Evolutionary conservation across 2,329 filamentous ascomycete species (phyloP), one percentile per base, ranked within the genome.

Genomic region (Rutstroemia sp.): DNA sequence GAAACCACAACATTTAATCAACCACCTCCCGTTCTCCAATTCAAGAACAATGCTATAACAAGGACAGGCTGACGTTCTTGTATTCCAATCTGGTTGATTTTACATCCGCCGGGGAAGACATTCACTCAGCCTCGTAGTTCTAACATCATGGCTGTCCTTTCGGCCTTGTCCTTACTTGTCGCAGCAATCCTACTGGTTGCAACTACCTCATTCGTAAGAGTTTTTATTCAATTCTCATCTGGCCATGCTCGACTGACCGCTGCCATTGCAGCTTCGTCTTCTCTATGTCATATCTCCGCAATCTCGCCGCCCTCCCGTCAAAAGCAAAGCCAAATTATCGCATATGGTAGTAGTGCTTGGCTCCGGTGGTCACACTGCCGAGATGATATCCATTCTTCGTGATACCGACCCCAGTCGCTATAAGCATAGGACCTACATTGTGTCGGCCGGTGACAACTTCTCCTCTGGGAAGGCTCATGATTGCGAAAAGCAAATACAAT

Each of bases 301-400:
- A 8, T 42, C 59, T n/a, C 57, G 49, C 5, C 57, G 56, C 3
- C 52, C 17, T 21, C n/a, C 52, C 41, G 49, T 58, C 37, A 54
- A 54, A 23, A 52, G 60, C n/a, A 69, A 67, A 53, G 67, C 67
- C 19, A 51, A 66, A 4, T 73, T 75, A 25, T 76, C 77, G 6
- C 83, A 92, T 70, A 76, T 91, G 54, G 76, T 95, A 34, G 81
- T 95, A 61, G 85, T 97, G 25, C 86, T 97, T 23, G 94, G 94
- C 52, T 95, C 89, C 2, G 94, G 94, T 34, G 94, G 94, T 0
- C 94, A 99, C 73, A 96, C 94, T 0, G 86, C 90, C 48, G 94
- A 99, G 72, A 95, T 99, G 88, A 78, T 96, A 60, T 84, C 87
- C 67, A 88, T 96, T 75, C 82, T 99, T 64, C 75, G 77, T 63